Evolutionary conservation across 768 basidiomycete genomes (phyloP), one percentile per base, ranked within the genome.

Genomic region (Xerocomus brunneocitrinus): DNA sequence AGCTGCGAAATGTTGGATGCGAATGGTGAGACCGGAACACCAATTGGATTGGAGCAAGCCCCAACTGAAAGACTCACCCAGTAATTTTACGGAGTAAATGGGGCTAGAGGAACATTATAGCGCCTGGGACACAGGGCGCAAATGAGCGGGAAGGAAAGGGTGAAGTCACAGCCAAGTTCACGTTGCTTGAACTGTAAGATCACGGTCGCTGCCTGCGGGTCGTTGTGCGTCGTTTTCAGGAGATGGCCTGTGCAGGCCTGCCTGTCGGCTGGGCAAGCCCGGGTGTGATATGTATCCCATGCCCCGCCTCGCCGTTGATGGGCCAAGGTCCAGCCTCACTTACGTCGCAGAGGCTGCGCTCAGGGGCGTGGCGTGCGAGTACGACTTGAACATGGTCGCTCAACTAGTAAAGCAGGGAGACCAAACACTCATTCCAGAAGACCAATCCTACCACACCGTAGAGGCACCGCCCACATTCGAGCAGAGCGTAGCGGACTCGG

Each of bases 381-480:
- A 32, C 31, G 8, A 12, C 31, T 12, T 10, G 31, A 40, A 12
- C 19, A 35, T 25, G 14, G 27, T 14, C 39, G 14, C 46, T 45
- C 47, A 42, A 13, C 51, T 43, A 31, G 19, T 12, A 32, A 32
- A 32, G 31, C 31, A 19, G 19, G 19, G 19, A 19, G 52, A 52
- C 40, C 34, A 31, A 12, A 3, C 22, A 8, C 16, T 24, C 12
- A 1, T 28, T 31, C 31, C 12, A 12, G 41, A 14, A 25, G 47
- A 51, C 24, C 28, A 35, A 19, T 27, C 36, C 24, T 28, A n/a
- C 42, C 8, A 31, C 16, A 19, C 16, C 3, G 7, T 16, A 14
- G 34, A 31, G 9, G 31, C 58, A 24, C 68, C 67, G 5, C 67
- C 67, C 36, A 28, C 67, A 13, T 70, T 70, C 12, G 62, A 68